phyloP scores from a whole-genome alignment of 202 grass and related monocot genomes.

The Tripidium arundinaceum region DNA sequence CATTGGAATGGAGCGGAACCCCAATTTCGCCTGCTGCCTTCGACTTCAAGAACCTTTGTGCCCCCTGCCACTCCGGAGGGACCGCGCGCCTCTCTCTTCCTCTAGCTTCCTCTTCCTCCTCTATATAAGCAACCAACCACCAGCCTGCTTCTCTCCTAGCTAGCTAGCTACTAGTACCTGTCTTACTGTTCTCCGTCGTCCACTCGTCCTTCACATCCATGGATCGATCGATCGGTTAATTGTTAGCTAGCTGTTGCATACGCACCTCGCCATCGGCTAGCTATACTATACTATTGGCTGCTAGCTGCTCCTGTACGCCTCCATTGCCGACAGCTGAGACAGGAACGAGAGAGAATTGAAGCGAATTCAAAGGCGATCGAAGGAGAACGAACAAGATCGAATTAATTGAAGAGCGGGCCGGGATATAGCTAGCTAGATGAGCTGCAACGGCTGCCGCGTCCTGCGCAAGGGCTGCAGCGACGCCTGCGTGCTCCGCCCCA shows the following conservation, averaged over 20 bases:
- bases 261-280: background rate
- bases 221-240: too few relatives aligned
- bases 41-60: background rate
- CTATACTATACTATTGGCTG: background rate
- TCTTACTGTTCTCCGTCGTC: too few relatives aligned
- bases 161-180: background rate
- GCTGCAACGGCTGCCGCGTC: constrained; percentile 92
- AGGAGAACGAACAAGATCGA: too few relatives aligned
- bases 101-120: background rate
- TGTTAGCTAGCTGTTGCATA: constrained; percentile 1
- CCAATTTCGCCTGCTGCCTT: background rate
- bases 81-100: background rate
- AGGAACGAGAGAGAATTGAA: too few relatives aligned
- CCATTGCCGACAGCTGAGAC: too few relatives aligned
- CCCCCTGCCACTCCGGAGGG: constrained; percentile 19
- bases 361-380: too few relatives aligned
- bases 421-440: constrained; percentile 45
- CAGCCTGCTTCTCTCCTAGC: background rate
- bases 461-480: constrained; percentile 92
- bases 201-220: too few relatives aligned
- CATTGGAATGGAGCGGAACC: constrained; percentile 41
- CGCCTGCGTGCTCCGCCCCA: constrained; percentile 64
- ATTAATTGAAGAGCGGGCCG: too few relatives aligned
- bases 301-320: background rate
- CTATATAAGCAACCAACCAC: background rate